Base-by-base conservation (phyloP, 371 early-diverging fungal genomes). In the Paraphysoderma sedebokerense region DNA sequence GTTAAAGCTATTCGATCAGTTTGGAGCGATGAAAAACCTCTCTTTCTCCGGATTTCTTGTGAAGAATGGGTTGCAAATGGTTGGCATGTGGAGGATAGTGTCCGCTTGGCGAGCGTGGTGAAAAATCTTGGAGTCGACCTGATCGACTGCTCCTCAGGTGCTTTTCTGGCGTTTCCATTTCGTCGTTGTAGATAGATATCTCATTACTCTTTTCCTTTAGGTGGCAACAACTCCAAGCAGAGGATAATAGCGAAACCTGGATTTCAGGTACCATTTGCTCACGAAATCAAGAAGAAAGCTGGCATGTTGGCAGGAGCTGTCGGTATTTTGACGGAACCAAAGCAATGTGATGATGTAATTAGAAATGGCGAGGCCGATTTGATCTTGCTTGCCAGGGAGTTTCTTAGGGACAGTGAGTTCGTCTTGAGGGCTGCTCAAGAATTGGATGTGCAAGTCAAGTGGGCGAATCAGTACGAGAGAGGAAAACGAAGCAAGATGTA, bases 1-100 rank as follows among this genome's bases (percentile, higher is more conserved):
- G 61, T 73, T n/a, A 42, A 56, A 17, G 68, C 63, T 0, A 77
- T 86, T 11, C 77, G 83, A 28, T 49, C 58, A 5, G 74, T 74
- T 13, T 87, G 82, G 79, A 83, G 87, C 0, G 55, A 65, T 8
- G 60, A 77, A 13, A 85, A 85, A 49, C 85, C 92, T 0, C 57
- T 87, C 32, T 86, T 82, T 52, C 67, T 85, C 46, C 76, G 90
- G 27, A 47, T 91, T 2, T 87, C 85, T 6, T 67, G 72, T 24
- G 62, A 76, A 1, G 88, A 91, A 41, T 73, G 71, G 57, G 68
- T 76, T 7, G 76, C 66, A 23, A 65, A 60, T 17, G 69, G 72
- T 4, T 79, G 82, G 82, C 70, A 64, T 22, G 47, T 70, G 2
- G 69, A 79, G 23, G 82, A 89, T 35, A 68, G 78, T 5, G 60